Conservation (phyloP, 2,329 filamentous ascomycete species). For the Cephalotrichum gorgonifer region DNA sequence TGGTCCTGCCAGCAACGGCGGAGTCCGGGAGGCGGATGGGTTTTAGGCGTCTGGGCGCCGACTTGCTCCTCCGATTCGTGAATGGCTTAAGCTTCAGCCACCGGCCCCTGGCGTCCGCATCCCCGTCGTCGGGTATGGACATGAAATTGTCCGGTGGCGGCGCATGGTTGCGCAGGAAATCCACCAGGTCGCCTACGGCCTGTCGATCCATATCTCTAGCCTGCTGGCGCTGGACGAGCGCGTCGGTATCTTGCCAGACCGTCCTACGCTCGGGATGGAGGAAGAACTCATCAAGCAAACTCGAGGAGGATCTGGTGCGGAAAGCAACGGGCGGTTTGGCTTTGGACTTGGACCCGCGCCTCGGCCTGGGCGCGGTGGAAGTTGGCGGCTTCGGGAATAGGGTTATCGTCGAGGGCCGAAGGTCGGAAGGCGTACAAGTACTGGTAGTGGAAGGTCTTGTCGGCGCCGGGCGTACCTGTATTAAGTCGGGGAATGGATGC, state of each 20-base stretch:
- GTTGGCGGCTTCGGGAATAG: background rate
- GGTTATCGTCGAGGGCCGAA: background rate
- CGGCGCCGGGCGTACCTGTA: too few relatives aligned
- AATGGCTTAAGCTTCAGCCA: slow-evolving; percentile 33
- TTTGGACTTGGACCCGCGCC: background rate
- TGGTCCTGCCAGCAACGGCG: slow-evolving; percentile 43
- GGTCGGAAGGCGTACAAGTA: too few relatives aligned
- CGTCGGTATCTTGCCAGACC: slow-evolving; percentile 2
- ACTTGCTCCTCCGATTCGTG: slow-evolving; percentile 23
- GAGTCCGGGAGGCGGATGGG: slow-evolving; percentile 39
- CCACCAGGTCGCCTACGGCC: slow-evolving; percentile 19
- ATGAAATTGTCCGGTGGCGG: slow-evolving; percentile 40
- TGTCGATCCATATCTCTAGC: slow-evolving; percentile 3
- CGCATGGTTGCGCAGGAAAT: slow-evolving; percentile 38
- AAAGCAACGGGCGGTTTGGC: background rate
- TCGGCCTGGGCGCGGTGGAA: background rate
- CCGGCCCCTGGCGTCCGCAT: slow-evolving; percentile 22
- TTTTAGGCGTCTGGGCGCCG: slow-evolving; percentile 8
- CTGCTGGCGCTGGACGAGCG: background rate
- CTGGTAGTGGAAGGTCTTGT: too few relatives aligned
- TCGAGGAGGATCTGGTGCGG: slow-evolving; percentile 3
- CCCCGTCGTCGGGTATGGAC: slow-evolving; percentile 25
- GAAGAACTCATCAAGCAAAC: slow-evolving; percentile 4
- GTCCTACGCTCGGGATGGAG: background rate
- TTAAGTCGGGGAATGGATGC: background rate